phyloP scores from a whole-genome alignment of 768 basidiomycete species.

The Lentinula guzmanii region DNA sequence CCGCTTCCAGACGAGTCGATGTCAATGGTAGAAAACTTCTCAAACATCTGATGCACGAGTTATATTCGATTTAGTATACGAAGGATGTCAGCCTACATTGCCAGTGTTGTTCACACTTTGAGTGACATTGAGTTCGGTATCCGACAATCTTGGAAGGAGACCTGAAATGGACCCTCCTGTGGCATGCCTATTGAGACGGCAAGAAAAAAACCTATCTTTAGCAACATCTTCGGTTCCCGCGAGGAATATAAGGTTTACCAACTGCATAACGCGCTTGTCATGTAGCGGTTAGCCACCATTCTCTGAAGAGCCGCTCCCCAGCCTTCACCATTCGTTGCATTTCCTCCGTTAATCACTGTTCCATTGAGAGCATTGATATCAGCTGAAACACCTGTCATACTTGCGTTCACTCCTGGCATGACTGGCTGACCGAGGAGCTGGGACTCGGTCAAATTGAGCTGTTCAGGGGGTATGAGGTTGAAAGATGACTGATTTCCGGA shows the following conservation, averaged over 20 bases:
- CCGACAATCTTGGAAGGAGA: slow-evolving; percentile 63
- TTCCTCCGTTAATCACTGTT: slow-evolving; percentile 66
- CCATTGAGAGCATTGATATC: slow-evolving; percentile 54
- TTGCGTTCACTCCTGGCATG: slow-evolving; percentile 38
- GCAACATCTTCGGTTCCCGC: not conserved
- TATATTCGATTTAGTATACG: not conserved
- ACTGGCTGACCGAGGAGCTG: slow-evolving; percentile 67
- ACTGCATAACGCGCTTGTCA: slow-evolving; percentile 78
- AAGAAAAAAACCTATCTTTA: not conserved
- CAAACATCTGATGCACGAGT: slow-evolving; percentile 59
- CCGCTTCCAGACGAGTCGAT: slow-evolving; percentile 75
- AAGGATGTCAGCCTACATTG: slow-evolving; percentile 45
- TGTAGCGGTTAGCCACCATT: slow-evolving; percentile 81
- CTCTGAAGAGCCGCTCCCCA: slow-evolving; percentile 60
- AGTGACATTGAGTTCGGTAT: slow-evolving; percentile 64
- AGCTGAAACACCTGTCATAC: slow-evolving; percentile 43
- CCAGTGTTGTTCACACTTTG: slow-evolving; percentile 62
- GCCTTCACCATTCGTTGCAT: slow-evolving; percentile 46
- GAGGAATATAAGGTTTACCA: slow-evolving; percentile 48
- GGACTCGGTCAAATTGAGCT: slow-evolving; percentile 69
- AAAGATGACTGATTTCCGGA: slow-evolving; percentile 51
- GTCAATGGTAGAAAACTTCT: slow-evolving; percentile 78
- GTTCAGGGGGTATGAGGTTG: slow-evolving; percentile 68
- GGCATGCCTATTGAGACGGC: slow-evolving; percentile 50
- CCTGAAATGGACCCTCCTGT: slow-evolving; percentile 82